Conservation (phyloP, 2,329 filamentous ascomycete species). For the Aspergillus sergii region DNA sequence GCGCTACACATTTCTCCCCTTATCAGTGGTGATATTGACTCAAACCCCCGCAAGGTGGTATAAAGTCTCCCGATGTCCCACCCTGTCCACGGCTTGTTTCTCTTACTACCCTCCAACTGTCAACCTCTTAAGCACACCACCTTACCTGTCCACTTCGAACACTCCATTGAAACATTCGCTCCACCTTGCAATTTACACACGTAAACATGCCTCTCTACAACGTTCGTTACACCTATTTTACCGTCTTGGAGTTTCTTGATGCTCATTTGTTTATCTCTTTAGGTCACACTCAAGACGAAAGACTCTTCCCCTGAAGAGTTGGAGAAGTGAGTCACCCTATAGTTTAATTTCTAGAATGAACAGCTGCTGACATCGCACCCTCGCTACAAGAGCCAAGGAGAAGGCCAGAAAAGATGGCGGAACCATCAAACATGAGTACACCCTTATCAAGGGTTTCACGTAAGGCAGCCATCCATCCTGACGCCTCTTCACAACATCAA, state of each 20-base stretch:
- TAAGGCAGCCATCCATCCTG: conserved; percentile 52
- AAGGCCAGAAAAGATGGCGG: conserved; percentile 75
- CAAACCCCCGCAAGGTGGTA: conserved; percentile 15
- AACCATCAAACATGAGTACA: conserved; percentile 81
- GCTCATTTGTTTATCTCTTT: conserved; percentile 8
- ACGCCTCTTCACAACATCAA: background rate
- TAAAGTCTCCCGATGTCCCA: conserved; percentile 15
- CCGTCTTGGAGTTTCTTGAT: background rate
- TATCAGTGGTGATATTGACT: conserved; percentile 14
- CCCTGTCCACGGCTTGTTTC: conserved; percentile 3
- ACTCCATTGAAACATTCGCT: background rate
- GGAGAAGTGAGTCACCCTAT: conserved; percentile 57
- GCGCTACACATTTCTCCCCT: conserved; percentile 7
- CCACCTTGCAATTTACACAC: background rate
- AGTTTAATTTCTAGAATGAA: background rate
- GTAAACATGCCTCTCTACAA: conserved; percentile 45
- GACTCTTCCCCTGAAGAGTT: conserved; percentile 68
- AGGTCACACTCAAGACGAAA: conserved; percentile 77
- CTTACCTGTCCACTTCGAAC: conserved; percentile 3
- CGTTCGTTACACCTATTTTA: conserved; percentile 25
- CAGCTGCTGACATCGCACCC: background rate
- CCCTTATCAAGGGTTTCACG: conserved; percentile 90
- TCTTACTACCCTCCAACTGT: background rate
- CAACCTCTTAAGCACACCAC: background rate
- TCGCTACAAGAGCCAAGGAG: conserved; percentile 69